Conservation (phyloP, 257 asterid genomes). For the Linaria vulgaris region DNA sequence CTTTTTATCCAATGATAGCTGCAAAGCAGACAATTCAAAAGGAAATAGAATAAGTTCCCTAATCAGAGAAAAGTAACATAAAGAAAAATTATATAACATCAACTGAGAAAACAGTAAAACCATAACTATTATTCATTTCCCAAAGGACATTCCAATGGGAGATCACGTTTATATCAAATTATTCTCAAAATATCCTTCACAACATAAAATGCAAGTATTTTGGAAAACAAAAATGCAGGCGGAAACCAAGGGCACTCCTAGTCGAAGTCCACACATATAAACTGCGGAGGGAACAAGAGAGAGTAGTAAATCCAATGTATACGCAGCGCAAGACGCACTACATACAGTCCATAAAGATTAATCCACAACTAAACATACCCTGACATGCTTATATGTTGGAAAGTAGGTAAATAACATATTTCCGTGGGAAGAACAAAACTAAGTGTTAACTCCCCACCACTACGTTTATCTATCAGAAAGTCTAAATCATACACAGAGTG, state of each 20-base stretch:
- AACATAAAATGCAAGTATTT: no score
- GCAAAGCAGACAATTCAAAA: slow-evolving; percentile 31
- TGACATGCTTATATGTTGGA: not conserved
- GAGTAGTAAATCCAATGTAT: not conserved
- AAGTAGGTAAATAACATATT: no score
- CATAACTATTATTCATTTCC: not conserved
- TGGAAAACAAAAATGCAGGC: no score
- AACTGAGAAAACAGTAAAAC: not conserved
- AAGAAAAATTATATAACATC: not conserved
- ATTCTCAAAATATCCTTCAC: no score
- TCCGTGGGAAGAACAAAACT: no score
- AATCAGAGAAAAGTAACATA: slow-evolving; percentile 11
- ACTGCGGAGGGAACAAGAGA: not conserved
- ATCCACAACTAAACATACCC: no score
- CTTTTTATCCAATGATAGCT: slow-evolving; percentile 98
- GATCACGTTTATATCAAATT: no score
- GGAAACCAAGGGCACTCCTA: not conserved
- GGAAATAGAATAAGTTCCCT: slow-evolving; percentile 21
- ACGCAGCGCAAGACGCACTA: not conserved
- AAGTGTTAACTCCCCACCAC: no score
- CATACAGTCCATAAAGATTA: not conserved
- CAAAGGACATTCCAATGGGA: not conserved
- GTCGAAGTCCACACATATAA: not conserved
- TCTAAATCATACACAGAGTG: no score
- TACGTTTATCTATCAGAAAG: no score